Evolutionary conservation across 768 basidiomycete species (phyloP).

Genomic region (Boletus vermiculosoides): DNA sequence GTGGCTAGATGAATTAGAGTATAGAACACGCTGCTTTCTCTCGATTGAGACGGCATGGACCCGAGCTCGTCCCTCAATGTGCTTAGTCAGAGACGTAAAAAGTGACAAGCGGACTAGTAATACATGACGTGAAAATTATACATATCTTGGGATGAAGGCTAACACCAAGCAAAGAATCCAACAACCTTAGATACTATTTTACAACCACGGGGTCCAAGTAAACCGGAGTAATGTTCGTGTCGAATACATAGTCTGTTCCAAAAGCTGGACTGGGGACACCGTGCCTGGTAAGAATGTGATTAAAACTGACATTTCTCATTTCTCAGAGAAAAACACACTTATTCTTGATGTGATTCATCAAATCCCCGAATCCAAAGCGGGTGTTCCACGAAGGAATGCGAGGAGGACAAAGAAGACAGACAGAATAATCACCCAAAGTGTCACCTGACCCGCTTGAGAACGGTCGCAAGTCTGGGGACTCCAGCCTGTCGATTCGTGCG

Average conservation of each 20-base stretch:
- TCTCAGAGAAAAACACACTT: conserved; percentile 12
- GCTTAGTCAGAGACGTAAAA: conserved; percentile 22
- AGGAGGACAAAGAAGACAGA: conserved; percentile 28
- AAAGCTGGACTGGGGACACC: conserved; percentile 14
- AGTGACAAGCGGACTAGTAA: background rate
- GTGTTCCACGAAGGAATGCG: conserved; percentile 30
- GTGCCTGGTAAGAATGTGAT: conserved; percentile 15
- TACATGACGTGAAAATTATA: background rate
- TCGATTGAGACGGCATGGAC: no score
- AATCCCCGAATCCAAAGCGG: conserved; percentile 13
- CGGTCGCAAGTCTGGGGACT: background rate
- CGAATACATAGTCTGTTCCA: conserved; percentile 20
- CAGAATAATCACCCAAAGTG: conserved; percentile 17
- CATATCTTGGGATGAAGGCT: background rate
- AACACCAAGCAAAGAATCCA: background rate
- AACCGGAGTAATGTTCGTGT: conserved; percentile 20
- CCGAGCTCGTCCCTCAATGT: background rate
- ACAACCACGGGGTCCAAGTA: conserved; percentile 10
- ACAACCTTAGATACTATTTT: background rate
- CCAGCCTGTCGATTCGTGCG: background rate
- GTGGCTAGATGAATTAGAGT: conserved; percentile 3
- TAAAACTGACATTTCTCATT: background rate
- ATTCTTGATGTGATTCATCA: conserved; percentile 20
- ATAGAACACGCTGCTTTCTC: background rate
- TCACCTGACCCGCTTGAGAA: conserved; percentile 1